A percentile compares a stretch with the other conserved stretches of the same genome.
phyloP scores from a whole-genome alignment of 768 basidiomycete species.

The Tylopilus rubrobrunneus region DNA sequence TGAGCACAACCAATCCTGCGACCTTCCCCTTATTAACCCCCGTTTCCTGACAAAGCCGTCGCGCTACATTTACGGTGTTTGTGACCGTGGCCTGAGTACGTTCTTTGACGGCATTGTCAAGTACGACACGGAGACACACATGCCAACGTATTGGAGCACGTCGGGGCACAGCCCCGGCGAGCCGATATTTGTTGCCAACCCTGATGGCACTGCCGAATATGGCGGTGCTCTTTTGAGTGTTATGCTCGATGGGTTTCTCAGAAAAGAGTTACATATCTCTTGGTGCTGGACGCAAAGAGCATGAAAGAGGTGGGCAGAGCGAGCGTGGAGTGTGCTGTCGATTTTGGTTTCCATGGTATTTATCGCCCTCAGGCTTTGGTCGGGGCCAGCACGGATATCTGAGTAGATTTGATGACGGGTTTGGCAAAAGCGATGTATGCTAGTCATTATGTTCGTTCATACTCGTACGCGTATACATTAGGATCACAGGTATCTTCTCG shows the following conservation, averaged over 20 bases:
- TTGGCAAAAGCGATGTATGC: not conserved
- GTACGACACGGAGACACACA: conserved; percentile 29
- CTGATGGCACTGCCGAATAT: conserved; percentile 29
- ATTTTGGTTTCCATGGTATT: conserved; percentile 37
- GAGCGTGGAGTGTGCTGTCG: conserved; percentile 29
- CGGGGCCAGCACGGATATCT: conserved; percentile 21
- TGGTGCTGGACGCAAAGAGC: conserved; percentile 34
- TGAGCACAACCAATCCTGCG: conserved; percentile 28
- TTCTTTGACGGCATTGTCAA: conserved; percentile 36
- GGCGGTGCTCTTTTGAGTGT: conserved; percentile 36
- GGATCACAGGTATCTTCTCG: not conserved
- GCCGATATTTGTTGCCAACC: conserved; percentile 35
- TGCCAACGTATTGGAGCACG: conserved; percentile 25
- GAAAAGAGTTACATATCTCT: conserved; percentile 33
- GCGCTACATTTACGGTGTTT: conserved; percentile 32
- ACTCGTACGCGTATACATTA: conserved; percentile 3
- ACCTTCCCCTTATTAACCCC: conserved; percentile 36
- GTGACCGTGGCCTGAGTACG: conserved; percentile 26
- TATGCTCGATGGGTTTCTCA: conserved; percentile 30
- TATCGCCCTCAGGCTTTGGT: conserved; percentile 10
- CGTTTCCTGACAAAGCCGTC: conserved; percentile 28
- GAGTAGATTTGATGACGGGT: not conserved
- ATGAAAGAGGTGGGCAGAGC: conserved; percentile 37
- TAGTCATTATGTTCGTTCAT: not conserved
- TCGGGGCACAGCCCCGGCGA: conserved; percentile 33